Conservation (phyloP, 805 yeast species). For the Candida silvatica region DNA sequence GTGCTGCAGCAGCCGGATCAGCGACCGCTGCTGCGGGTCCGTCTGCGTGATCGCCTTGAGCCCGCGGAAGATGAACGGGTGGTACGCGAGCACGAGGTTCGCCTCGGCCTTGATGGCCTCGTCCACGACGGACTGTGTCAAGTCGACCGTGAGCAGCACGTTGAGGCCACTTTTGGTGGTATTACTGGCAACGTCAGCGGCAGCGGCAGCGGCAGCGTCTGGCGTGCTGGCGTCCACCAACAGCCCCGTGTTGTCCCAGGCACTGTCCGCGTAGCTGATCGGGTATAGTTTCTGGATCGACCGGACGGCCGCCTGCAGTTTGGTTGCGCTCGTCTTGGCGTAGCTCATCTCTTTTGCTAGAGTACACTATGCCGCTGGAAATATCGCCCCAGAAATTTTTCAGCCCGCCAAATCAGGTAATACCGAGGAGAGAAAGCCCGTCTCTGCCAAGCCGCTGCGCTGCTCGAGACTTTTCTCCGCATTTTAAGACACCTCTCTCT, state of each 20-base stretch:
- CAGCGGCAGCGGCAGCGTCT: slow-evolving; percentile 2
- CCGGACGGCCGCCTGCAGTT: slow-evolving; percentile 37
- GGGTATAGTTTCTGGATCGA: slow-evolving; percentile 76
- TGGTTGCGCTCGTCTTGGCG: slow-evolving; percentile 5
- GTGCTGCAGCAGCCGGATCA: slow-evolving; percentile 60
- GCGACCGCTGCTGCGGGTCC: slow-evolving; percentile 77
- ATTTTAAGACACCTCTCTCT: no score
- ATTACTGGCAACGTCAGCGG: slow-evolving; percentile 2
- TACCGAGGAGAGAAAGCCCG: background rate
- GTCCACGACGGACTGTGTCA: slow-evolving; percentile 73
- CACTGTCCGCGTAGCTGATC: slow-evolving; percentile 63
- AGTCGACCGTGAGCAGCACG: slow-evolving; percentile 69
- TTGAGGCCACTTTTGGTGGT: slow-evolving; percentile 15
- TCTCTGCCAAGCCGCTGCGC: no score
- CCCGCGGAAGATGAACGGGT: slow-evolving; percentile 90
- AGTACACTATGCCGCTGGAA: background rate
- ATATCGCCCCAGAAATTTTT: background rate
- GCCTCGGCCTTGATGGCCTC: slow-evolving; percentile 62
- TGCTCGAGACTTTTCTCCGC: no score
- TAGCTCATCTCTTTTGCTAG: background rate
- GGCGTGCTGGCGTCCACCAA: slow-evolving; percentile 49
- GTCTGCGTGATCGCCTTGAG: slow-evolving; percentile 56
- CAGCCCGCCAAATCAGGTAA: no score
- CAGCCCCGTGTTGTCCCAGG: slow-evolving; percentile 96
- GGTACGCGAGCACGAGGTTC: slow-evolving; percentile 72